These are phyloP conservation scores for Odonthalia washingtoniensis DNA, from an alignment of 31 red algal genomes.

Conservation along the genomic window DNA sequence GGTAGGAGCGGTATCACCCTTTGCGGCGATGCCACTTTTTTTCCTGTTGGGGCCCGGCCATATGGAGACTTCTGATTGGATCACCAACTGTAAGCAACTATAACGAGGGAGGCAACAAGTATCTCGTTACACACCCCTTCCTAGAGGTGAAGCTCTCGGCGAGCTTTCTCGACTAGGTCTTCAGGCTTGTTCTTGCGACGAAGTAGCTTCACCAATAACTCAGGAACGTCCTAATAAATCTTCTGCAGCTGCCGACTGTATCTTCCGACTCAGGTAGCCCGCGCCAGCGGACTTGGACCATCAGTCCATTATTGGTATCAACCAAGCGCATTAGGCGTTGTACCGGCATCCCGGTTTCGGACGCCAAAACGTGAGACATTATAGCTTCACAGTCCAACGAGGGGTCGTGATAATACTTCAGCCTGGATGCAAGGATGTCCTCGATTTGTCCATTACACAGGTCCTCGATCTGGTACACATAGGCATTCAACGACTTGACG, in stretches of 20 bases:
- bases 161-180: conserved; percentile 4
- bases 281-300: background rate
- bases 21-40: too few species aligned
- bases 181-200: background rate
- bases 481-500: conserved; percentile 22
- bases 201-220: background rate
- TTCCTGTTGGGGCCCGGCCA: too few species aligned
- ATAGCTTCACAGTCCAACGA: conserved; percentile 13
- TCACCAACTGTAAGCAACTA: too few species aligned
- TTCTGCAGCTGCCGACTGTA: background rate
- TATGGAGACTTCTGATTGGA: too few species aligned
- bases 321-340: conserved; percentile 1
- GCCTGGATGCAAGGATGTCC: background rate
- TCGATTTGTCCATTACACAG: conserved; percentile 8
- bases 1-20: too few species aligned
- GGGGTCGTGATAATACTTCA: conserved; percentile 9
- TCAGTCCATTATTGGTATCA: background rate
- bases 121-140: too few species aligned
- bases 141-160: too few species aligned
- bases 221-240: conserved; percentile 16
- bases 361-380: conserved; percentile 1
- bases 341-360: background rate
- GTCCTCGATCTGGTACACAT: background rate
- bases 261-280: background rate
- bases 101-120: too few species aligned